Percentiles rank a stretch among this genome's conserved stretches.
Evolutionary conservation across 2,329 filamentous ascomycete species (phyloP).

Genomic region (Pseudogymnoascus sp.): DNA sequence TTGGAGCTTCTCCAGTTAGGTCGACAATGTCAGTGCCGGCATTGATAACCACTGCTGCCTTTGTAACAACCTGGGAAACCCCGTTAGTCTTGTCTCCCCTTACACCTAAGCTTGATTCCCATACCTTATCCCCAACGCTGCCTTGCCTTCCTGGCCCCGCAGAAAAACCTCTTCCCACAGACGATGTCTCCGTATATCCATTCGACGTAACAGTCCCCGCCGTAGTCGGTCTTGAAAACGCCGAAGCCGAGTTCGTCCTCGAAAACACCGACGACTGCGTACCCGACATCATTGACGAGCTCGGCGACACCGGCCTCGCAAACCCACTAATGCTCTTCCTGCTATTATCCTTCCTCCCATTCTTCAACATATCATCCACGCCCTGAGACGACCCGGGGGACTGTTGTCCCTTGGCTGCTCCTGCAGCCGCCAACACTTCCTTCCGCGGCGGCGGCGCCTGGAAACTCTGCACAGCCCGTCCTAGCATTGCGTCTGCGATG

Average conservation of each 20-base stretch:
- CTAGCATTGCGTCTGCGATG: conserved; percentile 29
- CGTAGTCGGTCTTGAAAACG: conserved; percentile 23
- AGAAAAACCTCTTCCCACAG: not conserved
- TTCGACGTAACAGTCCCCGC: not conserved
- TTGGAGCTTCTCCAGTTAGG: not conserved
- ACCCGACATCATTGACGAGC: not conserved
- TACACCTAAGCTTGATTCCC: not conserved
- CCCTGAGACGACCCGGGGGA: not conserved
- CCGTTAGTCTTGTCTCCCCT: not conserved
- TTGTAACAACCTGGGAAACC: not conserved
- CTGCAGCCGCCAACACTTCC: conserved; percentile 12
- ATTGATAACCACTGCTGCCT: not conserved
- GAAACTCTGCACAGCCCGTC: conserved; percentile 21
- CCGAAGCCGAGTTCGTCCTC: not conserved
- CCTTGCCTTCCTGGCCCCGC: not conserved
- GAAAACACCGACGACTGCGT: not conserved
- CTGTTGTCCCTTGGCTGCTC: not conserved
- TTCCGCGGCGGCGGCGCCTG: conserved; percentile 19
- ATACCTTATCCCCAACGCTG: not conserved
- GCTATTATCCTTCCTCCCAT: not conserved
- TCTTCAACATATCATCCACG: conserved; percentile 5
- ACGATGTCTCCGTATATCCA: not conserved
- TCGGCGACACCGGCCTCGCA: conserved; percentile 24
- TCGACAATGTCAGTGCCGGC: not conserved
- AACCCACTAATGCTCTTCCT: conserved; percentile 5